phyloP scores from a whole-genome alignment of 441 rosid genomes.

The Metrosideros polymorpha region DNA sequence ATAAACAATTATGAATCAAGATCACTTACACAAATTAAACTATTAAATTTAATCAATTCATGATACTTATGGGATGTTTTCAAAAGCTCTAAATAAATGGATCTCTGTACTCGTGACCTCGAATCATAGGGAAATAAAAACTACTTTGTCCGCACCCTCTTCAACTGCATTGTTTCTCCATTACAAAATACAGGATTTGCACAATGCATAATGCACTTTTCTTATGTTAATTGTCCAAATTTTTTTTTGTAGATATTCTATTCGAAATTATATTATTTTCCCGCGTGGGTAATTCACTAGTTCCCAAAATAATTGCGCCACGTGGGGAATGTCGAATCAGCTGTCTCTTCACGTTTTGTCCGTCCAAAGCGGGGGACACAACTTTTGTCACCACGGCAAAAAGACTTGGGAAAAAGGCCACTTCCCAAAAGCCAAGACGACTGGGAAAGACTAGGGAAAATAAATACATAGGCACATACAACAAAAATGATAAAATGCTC shows the following conservation, averaged over 20 bases:
- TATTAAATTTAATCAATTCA: background rate
- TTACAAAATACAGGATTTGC: background rate
- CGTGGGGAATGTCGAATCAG: background rate
- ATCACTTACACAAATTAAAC: background rate
- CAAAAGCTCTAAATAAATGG: accelerated
- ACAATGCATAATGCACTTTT: background rate
- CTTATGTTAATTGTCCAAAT: background rate
- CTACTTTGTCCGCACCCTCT: background rate
- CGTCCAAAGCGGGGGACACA: background rate
- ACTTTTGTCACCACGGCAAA: background rate
- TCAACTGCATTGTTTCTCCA: background rate
- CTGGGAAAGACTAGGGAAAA: background rate
- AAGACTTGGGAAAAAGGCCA: background rate
- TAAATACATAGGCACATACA: background rate
- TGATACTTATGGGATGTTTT: background rate
- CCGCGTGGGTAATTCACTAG: background rate
- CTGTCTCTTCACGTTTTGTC: background rate
- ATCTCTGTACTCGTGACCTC: background rate
- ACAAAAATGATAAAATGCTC: background rate
- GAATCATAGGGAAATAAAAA: background rate
- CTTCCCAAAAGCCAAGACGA: background rate
- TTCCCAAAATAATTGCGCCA: background rate
- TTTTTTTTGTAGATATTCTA: background rate
- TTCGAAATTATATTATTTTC: background rate
- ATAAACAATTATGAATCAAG: no score